Evolutionary conservation across 257 asterid genomes (phyloP).

Genomic region (Ehretia macrophylla): DNA sequence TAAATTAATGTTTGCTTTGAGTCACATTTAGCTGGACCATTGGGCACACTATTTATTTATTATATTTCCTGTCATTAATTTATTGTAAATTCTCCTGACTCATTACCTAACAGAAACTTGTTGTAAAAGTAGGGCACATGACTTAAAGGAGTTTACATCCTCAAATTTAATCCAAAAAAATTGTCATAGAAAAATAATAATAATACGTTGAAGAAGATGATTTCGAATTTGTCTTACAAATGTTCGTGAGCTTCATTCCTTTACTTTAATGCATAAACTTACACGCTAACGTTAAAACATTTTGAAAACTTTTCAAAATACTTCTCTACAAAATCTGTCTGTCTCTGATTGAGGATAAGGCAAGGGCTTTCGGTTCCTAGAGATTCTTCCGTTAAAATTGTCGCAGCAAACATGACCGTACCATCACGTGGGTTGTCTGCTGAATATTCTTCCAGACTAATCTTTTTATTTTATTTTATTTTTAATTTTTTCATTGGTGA

Average conservation of each 20-base stretch:
- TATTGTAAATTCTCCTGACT: conserved; percentile 1
- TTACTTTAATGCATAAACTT: no score
- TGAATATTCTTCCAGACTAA: not conserved
- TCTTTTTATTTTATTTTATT: not conserved
- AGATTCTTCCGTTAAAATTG: conserved; percentile 14
- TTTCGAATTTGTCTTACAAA: no score
- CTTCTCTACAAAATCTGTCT: not conserved
- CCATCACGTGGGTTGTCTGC: conserved; percentile 14
- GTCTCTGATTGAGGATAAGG: conserved; percentile 13
- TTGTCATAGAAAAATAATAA: no score
- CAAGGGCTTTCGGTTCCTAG: conserved; percentile 1
- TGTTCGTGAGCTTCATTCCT: no score
- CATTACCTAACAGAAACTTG: conserved; percentile 12
- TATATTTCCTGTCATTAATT: not conserved
- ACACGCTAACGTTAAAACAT: no score
- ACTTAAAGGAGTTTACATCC: conserved; percentile 1
- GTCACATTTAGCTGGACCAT: conserved; percentile 1
- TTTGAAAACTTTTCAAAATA: no score
- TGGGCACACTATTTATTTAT: conserved; percentile 6
- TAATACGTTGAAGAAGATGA: no score
- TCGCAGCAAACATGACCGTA: conserved; percentile 14
- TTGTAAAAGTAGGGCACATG: conserved; percentile 16
- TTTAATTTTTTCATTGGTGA: no score
- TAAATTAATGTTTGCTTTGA: no score
- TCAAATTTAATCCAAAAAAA: no score